Conservation (phyloP, 805 yeast genomes). For the Zygoascus flipseniorum region DNA sequence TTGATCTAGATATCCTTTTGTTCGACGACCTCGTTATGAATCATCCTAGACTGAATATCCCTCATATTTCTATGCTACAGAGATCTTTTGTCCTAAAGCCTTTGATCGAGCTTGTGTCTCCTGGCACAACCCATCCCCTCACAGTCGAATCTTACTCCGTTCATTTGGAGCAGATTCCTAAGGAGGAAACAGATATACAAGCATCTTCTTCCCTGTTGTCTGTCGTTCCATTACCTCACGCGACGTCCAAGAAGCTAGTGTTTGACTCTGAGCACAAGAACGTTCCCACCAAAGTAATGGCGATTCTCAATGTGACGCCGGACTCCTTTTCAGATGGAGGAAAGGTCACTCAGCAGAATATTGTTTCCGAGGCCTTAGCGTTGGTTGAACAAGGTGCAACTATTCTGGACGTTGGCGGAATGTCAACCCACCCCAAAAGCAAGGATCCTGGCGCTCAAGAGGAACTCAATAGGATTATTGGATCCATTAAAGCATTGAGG, state of each 20-base stretch:
- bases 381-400: slow-evolving; percentile 56
- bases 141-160: slow-evolving; percentile 72
- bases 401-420: slow-evolving; percentile 89
- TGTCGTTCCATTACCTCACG: slow-evolving; percentile 18
- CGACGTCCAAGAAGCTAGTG: slow-evolving; percentile 22
- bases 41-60: slow-evolving; percentile 55
- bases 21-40: slow-evolving; percentile 54
- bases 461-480: slow-evolving; percentile 64
- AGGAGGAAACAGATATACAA: slow-evolving; percentile 20
- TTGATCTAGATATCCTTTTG: slow-evolving; percentile 80
- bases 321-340: slow-evolving; percentile 96
- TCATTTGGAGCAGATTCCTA: slow-evolving; percentile 53
- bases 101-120: slow-evolving; percentile 67
- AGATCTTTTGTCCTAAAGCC: slow-evolving; percentile 89
- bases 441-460: slow-evolving; percentile 50
- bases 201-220: slow-evolving; percentile 19
- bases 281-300: slow-evolving; percentile 68
- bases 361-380: slow-evolving; percentile 38
- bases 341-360: slow-evolving; percentile 30
- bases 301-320: slow-evolving; percentile 81
- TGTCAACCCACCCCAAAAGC: slow-evolving; percentile 86
- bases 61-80: slow-evolving; percentile 83
- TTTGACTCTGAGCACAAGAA: slow-evolving; percentile 40
- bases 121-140: slow-evolving; percentile 67
- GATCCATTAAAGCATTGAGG: slow-evolving; percentile 58